Conservation (phyloP, 1,284 basidiomycete species). For the Sporisorium graminicola region DNA sequence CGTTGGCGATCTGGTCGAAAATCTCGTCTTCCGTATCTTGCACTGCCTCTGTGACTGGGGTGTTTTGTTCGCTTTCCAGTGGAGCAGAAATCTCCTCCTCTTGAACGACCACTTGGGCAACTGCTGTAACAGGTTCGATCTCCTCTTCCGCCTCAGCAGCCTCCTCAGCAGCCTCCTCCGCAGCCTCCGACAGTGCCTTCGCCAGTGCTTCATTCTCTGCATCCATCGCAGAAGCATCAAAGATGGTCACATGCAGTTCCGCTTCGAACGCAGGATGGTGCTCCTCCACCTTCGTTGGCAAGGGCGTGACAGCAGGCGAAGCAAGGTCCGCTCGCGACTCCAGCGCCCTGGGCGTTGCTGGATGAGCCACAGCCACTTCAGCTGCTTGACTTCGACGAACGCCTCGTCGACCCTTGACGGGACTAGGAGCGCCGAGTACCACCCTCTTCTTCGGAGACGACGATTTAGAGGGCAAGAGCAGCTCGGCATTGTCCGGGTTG, state of each 20-base stretch:
- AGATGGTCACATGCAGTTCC: slow-evolving; percentile 40
- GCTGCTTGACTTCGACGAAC: slow-evolving; percentile 38
- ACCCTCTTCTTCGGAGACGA: slow-evolving; percentile 25
- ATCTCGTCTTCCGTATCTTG: slow-evolving; percentile 4
- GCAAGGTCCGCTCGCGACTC: not conserved
- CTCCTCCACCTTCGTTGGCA: slow-evolving; percentile 1
- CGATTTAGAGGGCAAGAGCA: slow-evolving; percentile 26
- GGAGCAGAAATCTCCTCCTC: slow-evolving; percentile 1
- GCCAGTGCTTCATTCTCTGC: slow-evolving; percentile 32
- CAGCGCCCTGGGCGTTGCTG: slow-evolving; percentile 10
- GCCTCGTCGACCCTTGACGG: slow-evolving; percentile 23
- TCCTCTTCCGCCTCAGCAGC: not conserved
- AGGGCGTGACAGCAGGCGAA: slow-evolving; percentile 5
- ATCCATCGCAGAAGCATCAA: slow-evolving; percentile 33
- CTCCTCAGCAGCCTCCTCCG: slow-evolving; percentile 6
- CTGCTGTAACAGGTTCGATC: not conserved
- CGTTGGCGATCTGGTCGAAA: not conserved
- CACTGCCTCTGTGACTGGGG: not conserved
- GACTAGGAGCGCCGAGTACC: slow-evolving; percentile 1
- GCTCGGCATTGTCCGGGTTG: slow-evolving; percentile 26
- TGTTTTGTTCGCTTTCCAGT: not conserved
- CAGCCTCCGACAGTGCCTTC: slow-evolving; percentile 8
- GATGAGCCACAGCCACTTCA: slow-evolving; percentile 18
- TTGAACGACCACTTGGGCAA: not conserved
- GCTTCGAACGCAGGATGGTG: slow-evolving; percentile 29